Percentiles rank a stretch among this genome's conserved stretches.
Evolutionary conservation across 768 basidiomycete species (phyloP).

Genomic region (Lactarius trivialis): DNA sequence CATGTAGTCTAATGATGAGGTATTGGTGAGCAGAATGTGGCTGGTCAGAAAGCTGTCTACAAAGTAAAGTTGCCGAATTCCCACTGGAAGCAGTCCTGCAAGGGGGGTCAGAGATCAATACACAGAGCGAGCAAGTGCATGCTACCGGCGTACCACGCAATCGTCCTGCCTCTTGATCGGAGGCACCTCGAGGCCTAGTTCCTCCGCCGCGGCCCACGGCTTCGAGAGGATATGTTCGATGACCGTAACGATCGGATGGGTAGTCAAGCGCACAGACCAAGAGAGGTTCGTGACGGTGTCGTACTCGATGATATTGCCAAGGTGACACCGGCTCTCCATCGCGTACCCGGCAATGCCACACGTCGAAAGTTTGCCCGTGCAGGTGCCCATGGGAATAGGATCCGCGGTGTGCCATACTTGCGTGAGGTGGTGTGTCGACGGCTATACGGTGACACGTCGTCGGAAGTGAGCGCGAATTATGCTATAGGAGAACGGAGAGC

Average conservation of each 20-base stretch:
- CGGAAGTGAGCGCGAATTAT: not conserved
- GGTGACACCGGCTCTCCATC: slow-evolving; percentile 75
- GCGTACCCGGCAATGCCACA: slow-evolving; percentile 87
- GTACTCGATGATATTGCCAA: slow-evolving; percentile 82
- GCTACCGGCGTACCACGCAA: slow-evolving; percentile 46
- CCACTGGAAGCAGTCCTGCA: slow-evolving; percentile 70
- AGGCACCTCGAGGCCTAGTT: slow-evolving; percentile 59
- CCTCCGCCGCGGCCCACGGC: slow-evolving; percentile 63
- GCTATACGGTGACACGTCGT: slow-evolving; percentile 33
- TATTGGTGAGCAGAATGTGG: not conserved
- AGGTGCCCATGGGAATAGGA: slow-evolving; percentile 83
- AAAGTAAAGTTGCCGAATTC: slow-evolving; percentile 45
- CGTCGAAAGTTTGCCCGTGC: slow-evolving; percentile 66
- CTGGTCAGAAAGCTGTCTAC: not conserved
- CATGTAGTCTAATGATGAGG: not conserved
- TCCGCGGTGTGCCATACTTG: slow-evolving; percentile 93
- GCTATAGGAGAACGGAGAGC: slow-evolving; percentile 23
- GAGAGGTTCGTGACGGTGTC: slow-evolving; percentile 84
- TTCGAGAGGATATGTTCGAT: slow-evolving; percentile 66
- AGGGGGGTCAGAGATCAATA: not conserved
- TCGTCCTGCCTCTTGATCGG: slow-evolving; percentile 47
- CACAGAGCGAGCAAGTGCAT: not conserved
- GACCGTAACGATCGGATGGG: slow-evolving; percentile 71
- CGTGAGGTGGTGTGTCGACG: slow-evolving; percentile 66
- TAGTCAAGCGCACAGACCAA: slow-evolving; percentile 81